Conservation (phyloP, 352 stramenopile species). For the Phytopythium cucurbitacearum region DNA sequence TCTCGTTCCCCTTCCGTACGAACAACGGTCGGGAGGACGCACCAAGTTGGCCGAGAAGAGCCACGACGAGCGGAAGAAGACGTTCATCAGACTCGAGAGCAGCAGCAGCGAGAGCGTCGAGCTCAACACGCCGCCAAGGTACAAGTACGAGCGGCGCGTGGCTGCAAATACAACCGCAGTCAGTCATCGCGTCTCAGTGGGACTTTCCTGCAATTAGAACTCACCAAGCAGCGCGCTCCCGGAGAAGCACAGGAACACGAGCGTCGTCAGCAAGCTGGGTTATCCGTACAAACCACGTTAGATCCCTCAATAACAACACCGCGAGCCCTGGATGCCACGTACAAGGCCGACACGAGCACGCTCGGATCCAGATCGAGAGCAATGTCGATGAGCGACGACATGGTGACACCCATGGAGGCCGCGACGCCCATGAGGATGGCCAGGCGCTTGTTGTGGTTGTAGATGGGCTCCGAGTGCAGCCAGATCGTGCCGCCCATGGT, state of each 20-base stretch:
- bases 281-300: slow-evolving; percentile 3
- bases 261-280: slow-evolving; percentile 58
- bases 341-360: slow-evolving; percentile 80
- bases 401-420: slow-evolving; percentile 60
- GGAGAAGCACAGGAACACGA: slow-evolving; percentile 86
- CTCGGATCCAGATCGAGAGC: slow-evolving; percentile 71
- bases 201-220: neutral
- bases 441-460: slow-evolving; percentile 57
- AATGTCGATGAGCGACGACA: slow-evolving; percentile 69
- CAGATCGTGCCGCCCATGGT: slow-evolving; percentile 51
- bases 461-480: slow-evolving; percentile 48
- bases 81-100: slow-evolving; percentile 43
- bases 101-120: slow-evolving; percentile 56
- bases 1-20: neutral
- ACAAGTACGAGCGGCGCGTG: slow-evolving; percentile 78
- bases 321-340: slow-evolving; percentile 6
- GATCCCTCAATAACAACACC: neutral
- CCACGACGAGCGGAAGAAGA: slow-evolving; percentile 58
- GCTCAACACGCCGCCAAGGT: slow-evolving; percentile 73
- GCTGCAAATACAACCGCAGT: slow-evolving; percentile 20
- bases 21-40: slow-evolving; percentile 4
- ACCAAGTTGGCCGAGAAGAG: slow-evolving; percentile 63
- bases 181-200: neutral
- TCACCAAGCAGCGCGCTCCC: slow-evolving; percentile 64
- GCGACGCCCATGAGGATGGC: slow-evolving; percentile 66